These are phyloP conservation scores for Croton laevigatus DNA, from an alignment of 441 rosid species.

Conservation along the genomic window DNA sequence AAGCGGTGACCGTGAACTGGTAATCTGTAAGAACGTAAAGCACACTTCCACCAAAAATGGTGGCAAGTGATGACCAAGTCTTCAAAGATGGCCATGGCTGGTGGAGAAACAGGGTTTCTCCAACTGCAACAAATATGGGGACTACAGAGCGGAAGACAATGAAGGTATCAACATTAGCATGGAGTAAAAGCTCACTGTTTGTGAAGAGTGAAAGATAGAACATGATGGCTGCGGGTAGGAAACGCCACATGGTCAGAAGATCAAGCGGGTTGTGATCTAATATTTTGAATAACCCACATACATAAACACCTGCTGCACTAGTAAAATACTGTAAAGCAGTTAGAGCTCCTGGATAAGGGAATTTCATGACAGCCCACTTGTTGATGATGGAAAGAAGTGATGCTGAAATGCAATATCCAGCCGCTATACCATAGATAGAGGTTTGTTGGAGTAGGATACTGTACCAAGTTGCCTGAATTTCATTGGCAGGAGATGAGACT, in stretches of 20 bases:
- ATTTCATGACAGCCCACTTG: constrained; percentile 96
- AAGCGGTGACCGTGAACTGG: constrained; percentile 81
- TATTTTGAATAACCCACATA: constrained; percentile 36
- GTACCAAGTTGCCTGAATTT: constrained; percentile 41
- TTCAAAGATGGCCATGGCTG: constrained; percentile 84
- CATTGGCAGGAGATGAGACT: constrained; percentile 21
- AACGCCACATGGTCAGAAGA: constrained; percentile 84
- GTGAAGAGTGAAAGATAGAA: constrained; percentile 90
- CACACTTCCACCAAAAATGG: constrained; percentile 83
- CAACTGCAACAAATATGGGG: constrained; percentile 91
- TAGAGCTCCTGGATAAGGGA: constrained; percentile 94
- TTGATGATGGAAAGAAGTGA: constrained; percentile 90
- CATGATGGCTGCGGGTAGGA: constrained; percentile 89
- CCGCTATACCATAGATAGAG: constrained; percentile 80
- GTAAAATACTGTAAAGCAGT: constrained; percentile 70
- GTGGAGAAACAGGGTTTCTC: constrained; percentile 77
- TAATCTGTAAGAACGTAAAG: constrained; percentile 85
- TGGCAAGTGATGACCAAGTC: constrained; percentile 75
- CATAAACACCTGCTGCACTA: constrained; percentile 45
- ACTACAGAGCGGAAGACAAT: constrained; percentile 89
- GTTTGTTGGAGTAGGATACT: constrained; percentile 51
- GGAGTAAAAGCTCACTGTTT: constrained; percentile 94
- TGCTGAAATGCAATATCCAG: constrained; percentile 93
- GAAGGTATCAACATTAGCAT: constrained; percentile 96
- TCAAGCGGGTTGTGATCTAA: constrained; percentile 54